Percentiles rank a stretch among this genome's conserved stretches.
phyloP scores from a whole-genome alignment of 345 rosid species.

The Draba incana region DNA sequence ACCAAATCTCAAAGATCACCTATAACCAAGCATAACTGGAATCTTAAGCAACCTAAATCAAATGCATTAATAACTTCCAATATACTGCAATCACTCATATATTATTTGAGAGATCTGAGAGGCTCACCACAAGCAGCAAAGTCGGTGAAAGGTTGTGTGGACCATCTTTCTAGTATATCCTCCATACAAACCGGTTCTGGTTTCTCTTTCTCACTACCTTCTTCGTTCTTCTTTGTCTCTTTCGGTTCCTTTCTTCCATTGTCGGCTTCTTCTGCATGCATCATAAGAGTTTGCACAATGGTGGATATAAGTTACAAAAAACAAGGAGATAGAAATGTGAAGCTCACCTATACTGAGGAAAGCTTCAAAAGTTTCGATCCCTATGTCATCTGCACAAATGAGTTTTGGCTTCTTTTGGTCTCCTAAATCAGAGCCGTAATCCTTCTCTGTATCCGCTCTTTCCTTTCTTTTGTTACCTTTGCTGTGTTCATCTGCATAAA shows the following conservation, averaged over 20 bases:
- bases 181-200: constrained; percentile 36
- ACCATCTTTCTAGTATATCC: constrained; percentile 6
- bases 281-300: not conserved
- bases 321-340: constrained; percentile 43
- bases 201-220: constrained; percentile 39
- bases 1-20: constrained; percentile 18
- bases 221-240: constrained; percentile 10
- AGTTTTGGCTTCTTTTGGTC: constrained; percentile 49
- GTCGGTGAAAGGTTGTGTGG: constrained; percentile 1
- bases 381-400: constrained; percentile 51
- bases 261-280: constrained; percentile 17
- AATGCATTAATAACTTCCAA: not conserved
- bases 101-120: constrained; percentile 11
- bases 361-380: constrained; percentile 46
- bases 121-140: constrained; percentile 19
- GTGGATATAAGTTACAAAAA: constrained; percentile 10
- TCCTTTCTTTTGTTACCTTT: constrained; percentile 39
- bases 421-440: not conserved
- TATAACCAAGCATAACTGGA: constrained; percentile 12
- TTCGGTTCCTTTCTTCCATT: constrained; percentile 10
- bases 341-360: constrained; percentile 42
- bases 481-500: constrained; percentile 7
- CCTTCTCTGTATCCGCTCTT: constrained; percentile 17
- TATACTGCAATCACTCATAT: constrained; percentile 5
- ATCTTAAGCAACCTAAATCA: constrained; percentile 2